Percentiles rank a stretch among this genome's conserved stretches.
These are phyloP conservation scores for Salvia hispanica DNA, from an alignment of 257 asterid species.

Conservation along the genomic window DNA sequence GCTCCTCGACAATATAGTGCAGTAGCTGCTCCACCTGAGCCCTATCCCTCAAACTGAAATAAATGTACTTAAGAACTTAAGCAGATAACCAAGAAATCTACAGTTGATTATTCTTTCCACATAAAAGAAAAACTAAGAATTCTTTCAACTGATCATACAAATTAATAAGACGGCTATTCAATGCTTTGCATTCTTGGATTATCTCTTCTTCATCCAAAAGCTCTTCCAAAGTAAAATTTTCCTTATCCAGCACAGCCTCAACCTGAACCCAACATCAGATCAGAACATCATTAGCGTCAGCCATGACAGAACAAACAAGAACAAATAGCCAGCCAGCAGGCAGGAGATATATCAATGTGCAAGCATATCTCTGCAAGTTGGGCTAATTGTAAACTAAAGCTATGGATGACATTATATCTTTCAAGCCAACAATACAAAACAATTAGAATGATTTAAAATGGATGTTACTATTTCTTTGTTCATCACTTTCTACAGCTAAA, in stretches of 20 bases:
- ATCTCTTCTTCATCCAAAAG: slow-evolving; percentile 99
- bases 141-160: slow-evolving; percentile 56
- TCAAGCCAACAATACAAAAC: slow-evolving; percentile 6
- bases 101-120: slow-evolving; percentile 13
- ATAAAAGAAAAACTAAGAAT: slow-evolving; percentile 14
- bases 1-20: slow-evolving; percentile 78
- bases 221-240: slow-evolving; percentile 84
- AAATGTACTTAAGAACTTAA: slow-evolving; percentile 23
- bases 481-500: background rate
- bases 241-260: slow-evolving; percentile 93
- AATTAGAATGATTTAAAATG: background rate
- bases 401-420: slow-evolving; percentile 21
- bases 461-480: background rate
- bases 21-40: slow-evolving; percentile 87
- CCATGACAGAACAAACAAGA: slow-evolving; percentile 10
- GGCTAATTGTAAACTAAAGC: slow-evolving; percentile 11
- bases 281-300: slow-evolving; percentile 15
- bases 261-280: slow-evolving; percentile 51
- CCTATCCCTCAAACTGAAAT: slow-evolving; percentile 87
- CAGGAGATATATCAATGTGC: background rate
- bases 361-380: slow-evolving; percentile 4
- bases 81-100: slow-evolving; percentile 21
- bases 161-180: slow-evolving; percentile 94
- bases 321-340: slow-evolving; percentile 4
- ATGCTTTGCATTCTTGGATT: slow-evolving; percentile 98